Evolutionary conservation across 2,329 filamentous ascomycete genomes (phyloP).

Genomic region (Botrytis paeoniae): DNA sequence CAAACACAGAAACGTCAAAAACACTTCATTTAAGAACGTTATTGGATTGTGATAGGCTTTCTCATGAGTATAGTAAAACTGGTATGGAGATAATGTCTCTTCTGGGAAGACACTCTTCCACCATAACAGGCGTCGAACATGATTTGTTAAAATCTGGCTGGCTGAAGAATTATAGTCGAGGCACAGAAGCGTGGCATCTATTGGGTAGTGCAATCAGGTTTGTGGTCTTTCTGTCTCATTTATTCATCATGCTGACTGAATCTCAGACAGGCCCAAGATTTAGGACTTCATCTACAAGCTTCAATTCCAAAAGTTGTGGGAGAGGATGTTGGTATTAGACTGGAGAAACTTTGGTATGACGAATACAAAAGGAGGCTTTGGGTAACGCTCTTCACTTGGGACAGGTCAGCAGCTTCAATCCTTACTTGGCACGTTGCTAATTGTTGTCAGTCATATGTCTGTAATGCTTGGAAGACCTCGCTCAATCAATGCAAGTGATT

Average conservation of each 20-base stretch:
- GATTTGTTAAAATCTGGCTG: constrained; percentile 21
- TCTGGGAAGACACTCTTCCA: constrained; percentile 19
- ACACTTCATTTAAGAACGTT: constrained; percentile 13
- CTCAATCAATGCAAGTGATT: constrained; percentile 23
- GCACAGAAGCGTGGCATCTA: constrained; percentile 23
- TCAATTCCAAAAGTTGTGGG: neutral
- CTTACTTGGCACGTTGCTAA: neutral
- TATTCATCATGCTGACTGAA: neutral
- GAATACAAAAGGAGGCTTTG: constrained; percentile 22
- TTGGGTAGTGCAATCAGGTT: constrained; percentile 20
- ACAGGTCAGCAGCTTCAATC: constrained; percentile 14
- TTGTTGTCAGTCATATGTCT: constrained; percentile 19
- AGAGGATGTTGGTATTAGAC: neutral
- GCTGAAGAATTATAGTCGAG: constrained; percentile 24
- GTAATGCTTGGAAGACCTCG: constrained; percentile 21
- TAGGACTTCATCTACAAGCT: constrained; percentile 20
- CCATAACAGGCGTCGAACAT: constrained; percentile 21
- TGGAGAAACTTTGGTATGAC: constrained; percentile 21
- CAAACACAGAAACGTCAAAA: constrained; percentile 6
- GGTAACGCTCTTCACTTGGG: constrained; percentile 22
- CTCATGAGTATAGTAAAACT: constrained; percentile 20
- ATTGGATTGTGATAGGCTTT: constrained; percentile 14
- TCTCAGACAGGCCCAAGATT: constrained; percentile 21
- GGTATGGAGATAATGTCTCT: constrained; percentile 23
- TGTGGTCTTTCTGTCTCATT: neutral